Evolutionary conservation across 495 filamentous ascomycete genomes (phyloP), one percentile per base, ranked within the genome.

Genomic region (Cudoniella acicularis): DNA sequence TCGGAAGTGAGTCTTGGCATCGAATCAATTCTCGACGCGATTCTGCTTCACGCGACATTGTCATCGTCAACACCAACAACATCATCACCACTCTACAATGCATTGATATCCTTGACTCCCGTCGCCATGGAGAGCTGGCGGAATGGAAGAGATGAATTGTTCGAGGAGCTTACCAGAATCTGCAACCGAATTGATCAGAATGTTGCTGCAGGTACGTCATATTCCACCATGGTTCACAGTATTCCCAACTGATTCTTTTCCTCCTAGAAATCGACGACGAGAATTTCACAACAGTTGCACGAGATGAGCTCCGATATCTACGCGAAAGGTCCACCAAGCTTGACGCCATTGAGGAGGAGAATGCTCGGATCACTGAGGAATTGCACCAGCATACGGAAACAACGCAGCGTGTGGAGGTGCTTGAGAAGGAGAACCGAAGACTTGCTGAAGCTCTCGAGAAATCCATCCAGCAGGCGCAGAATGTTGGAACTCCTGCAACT

Each of bases 81-180:
- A 21, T 46, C 43, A 21, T 9, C 18, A 21, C 43, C 43, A 3
- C 13, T 46, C 43, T 46, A 21, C n/a, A 9, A 46, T 46, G 18
- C 43, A n/a, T 17, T 21, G 13, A 16, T n/a, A n/a, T 46, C 43
- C 36, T 41, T 46, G n/a, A 6, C 11, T 4, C 8, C 4, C 51
- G 1, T 8, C 11, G 27, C 27, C 21, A 64, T 67, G 65, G 56
- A 67, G 11, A 64, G 56, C 23, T 67, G 58, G 65, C 21, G 48
- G 43, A 57, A 52, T 46, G 65, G 62, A 22, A 54, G 60, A 6
- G 18, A 41, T 20, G 59, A 60, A 10, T 25, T 67, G 2, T 43
- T 64, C 0, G 62, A 60, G 41, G 58, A 58, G 26, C 20, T 67
- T 11, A 59, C 26, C 3, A 56, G 41, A 36, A 25, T 60, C 30